These are phyloP conservation scores for Cubamyces sp. DNA, from an alignment of 768 basidiomycete species.

Conservation along the genomic window DNA sequence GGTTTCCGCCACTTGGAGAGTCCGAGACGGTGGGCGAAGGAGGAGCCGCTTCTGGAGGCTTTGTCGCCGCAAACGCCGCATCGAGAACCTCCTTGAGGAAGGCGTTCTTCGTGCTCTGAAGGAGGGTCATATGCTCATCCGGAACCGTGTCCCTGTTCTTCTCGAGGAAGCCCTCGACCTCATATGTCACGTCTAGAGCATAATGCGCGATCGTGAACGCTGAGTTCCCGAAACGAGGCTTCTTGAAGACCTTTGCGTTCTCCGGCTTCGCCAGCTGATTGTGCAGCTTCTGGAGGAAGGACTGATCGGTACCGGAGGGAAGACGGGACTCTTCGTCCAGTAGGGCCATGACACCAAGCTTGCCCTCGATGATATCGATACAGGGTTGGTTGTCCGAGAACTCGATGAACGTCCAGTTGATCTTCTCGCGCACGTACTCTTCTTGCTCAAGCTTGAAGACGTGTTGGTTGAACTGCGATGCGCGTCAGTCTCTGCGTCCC, in stretches of 20 bases:
- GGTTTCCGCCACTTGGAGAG: constrained; percentile 74
- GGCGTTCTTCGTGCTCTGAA: constrained; percentile 84
- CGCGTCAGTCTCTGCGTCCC: neutral
- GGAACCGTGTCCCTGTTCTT: constrained; percentile 99
- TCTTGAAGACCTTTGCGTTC: constrained; percentile 91
- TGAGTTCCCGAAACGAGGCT: constrained; percentile 97
- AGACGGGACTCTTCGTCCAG: constrained; percentile 98
- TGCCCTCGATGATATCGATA: constrained; percentile 98
- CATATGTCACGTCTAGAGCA: constrained; percentile 97
- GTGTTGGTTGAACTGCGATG: constrained; percentile 90
- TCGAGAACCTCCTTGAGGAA: constrained; percentile 97
- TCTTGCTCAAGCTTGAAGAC: constrained; percentile 99
- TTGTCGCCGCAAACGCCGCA: constrained; percentile 78
- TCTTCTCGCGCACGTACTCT: constrained; percentile 97
- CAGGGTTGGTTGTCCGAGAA: constrained; percentile 99
- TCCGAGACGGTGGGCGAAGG: constrained; percentile 84
- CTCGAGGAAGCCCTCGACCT: constrained; percentile 97
- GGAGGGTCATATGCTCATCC: constrained; percentile 92
- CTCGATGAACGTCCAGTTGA: constrained; percentile 99
- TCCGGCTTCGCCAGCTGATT: constrained; percentile 83
- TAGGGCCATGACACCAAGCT: constrained; percentile 90
- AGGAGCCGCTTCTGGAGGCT: constrained; percentile 64
- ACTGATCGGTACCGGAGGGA: constrained; percentile 88
- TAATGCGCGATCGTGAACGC: constrained; percentile 99
- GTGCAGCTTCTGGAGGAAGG: constrained; percentile 92